Evolutionary conservation across 345 rosid species (phyloP), one percentile per base, ranked within the genome.

Genomic region (Nasturtium officinale): DNA sequence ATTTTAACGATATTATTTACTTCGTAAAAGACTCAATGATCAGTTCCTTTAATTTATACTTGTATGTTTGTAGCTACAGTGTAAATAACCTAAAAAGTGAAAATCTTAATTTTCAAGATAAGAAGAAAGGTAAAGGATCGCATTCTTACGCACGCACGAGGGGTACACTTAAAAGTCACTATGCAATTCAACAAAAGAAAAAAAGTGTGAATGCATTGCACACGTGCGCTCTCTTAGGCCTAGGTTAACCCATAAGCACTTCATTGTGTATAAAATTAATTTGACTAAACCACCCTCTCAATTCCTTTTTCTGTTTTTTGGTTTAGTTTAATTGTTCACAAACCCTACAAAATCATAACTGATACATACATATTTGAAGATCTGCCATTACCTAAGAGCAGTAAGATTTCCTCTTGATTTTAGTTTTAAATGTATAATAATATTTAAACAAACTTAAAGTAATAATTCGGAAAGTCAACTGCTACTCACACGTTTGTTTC

Each of bases 91-190:
- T 45, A 10, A 21, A 30, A 52, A 61, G 53, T 51, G 69, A 29
- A 18, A 5, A 50, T 21, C 48, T 35, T 28, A 37, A 20, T 57
- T 50, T 5, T 50, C 28, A 53, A 72, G 38, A 53, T 37, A 32
- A 25, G 56, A 54, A 73, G 56, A 73, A 63, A 73, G 70, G 71
- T 30, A 73, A 73, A 64, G 48, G 29, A 58, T 64, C 77, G 46
- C 71, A 73, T 43, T 73, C 77, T 47, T 54, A 54, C 56, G 26
- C 77, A 72, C 76, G 54, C 70, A 65, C 58, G 71, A 69, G 65
- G 73, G 64, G 9, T 57, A 47, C 26, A 32, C 57, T 0, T 58
- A 46, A 70, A 46, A 35, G 66, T 59, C 48, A 70, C 12, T 17
- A 69, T 15, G 26, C 65, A 70, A 58, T 47, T 70, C 63, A 12